phyloP scores from a whole-genome alignment of 345 rosid genomes.

The Erysimum cheiranthoides region DNA sequence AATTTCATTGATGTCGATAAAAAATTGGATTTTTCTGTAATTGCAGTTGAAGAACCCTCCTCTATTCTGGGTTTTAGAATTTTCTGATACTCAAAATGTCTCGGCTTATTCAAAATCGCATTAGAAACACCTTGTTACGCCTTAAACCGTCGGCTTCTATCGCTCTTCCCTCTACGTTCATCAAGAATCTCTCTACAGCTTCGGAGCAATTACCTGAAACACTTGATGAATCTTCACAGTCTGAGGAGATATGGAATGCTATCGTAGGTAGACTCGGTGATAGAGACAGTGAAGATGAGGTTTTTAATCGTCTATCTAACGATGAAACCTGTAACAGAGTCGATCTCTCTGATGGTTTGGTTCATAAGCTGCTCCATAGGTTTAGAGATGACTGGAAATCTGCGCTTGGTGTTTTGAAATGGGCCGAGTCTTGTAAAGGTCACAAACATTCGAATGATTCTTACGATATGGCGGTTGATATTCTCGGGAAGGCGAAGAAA shows the following conservation, averaged over 20 bases:
- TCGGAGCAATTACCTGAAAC: conserved; percentile 32
- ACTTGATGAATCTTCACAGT: conserved; percentile 36
- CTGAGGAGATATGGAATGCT: conserved; percentile 27
- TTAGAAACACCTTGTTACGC: conserved; percentile 31
- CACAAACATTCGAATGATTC: conserved; percentile 53
- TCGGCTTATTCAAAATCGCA: conserved; percentile 28
- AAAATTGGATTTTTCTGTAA: background rate
- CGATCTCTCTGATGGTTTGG: conserved; percentile 53
- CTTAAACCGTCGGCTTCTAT: conserved; percentile 34
- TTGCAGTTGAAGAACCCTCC: conserved; percentile 3
- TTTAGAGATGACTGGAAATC: conserved; percentile 89
- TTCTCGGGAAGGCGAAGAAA: conserved; percentile 71
- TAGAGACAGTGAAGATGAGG: conserved; percentile 59
- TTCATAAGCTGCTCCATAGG: conserved; percentile 59
- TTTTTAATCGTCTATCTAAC: conserved; percentile 47
- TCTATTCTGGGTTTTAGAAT: conserved; percentile 15
- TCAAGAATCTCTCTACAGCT: conserved; percentile 32
- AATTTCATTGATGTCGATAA: background rate
- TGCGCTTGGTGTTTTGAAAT: conserved; percentile 71
- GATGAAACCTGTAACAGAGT: conserved; percentile 51
- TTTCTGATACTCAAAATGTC: conserved; percentile 46
- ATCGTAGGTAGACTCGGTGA: conserved; percentile 47
- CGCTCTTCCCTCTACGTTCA: conserved; percentile 32
- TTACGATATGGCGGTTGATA: conserved; percentile 67
- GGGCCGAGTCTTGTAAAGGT: conserved; percentile 63